Evolutionary conservation across 495 filamentous ascomycete genomes (phyloP), one percentile per base, ranked within the genome.

Genomic region (Letharia columbiana): DNA sequence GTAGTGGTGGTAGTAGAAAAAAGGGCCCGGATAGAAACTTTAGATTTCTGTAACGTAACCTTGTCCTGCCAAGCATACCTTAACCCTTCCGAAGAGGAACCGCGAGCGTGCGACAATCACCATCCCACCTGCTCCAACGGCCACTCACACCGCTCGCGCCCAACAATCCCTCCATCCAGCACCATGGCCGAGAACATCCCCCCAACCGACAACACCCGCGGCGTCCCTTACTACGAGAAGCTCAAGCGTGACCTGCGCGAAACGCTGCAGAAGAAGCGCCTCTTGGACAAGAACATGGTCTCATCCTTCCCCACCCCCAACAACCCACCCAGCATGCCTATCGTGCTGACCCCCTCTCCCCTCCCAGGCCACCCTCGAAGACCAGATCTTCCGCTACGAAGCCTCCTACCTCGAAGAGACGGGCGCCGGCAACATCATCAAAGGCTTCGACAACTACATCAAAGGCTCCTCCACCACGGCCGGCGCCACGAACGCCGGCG

Each of bases 391-490:
- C 75, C 85, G 88, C 65, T 86, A 87, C 71, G 94, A 98, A 75
- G 85, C 88, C 62, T 83, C 86, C 20, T 98, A 98, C 76, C 86
- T 98, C 54, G 92, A 96, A 75, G 91, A 91, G 69, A 96, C 91
- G 20, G 89, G 89, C 33, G 82, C 81, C 52, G 94, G 94, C 23
- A 98, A 98, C 79, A 98, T 98, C 73, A 91, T 98, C 77, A 90
- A 87, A 68, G 94, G 94, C 50, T 98, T 98, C 76, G 94, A 98
- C 73, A 93, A 89, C 70, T 98, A 96, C 76, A 93, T 96, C 79
- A 98, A 98, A 73, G 91, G 91, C 59, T 83, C 85, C 59, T 83
- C 85, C 10, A 79, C 81, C 0, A 81, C 67, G 67, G 68, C 33
- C 68, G 65, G 68, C 17, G 40, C 45, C n/a, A 37, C 56, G 3